Percentiles rank a stretch among this genome's conserved stretches.
phyloP scores from a whole-genome alignment of 441 rosid genomes.

The Populus hybrid region DNA sequence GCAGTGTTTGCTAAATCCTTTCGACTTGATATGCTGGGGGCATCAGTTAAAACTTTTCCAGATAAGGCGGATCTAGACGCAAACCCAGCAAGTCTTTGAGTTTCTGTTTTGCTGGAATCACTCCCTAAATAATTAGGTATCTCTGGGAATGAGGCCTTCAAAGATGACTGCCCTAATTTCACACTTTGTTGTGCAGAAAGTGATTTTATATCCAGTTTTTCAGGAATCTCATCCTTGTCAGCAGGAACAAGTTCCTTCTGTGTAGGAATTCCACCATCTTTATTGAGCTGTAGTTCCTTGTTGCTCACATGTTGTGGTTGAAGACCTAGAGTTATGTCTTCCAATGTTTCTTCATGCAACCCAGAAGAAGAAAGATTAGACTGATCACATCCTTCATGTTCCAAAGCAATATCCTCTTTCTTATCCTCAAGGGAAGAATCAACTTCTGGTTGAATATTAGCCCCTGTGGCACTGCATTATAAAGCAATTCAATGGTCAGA shows the following conservation, averaged over 20 bases:
- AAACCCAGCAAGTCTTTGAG: conserved; percentile 35
- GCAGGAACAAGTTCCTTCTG: conserved; percentile 22
- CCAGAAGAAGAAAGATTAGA: conserved; percentile 33
- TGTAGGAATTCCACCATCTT: conserved; percentile 21
- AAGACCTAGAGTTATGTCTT: conserved; percentile 23
- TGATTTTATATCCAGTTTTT: conserved; percentile 29
- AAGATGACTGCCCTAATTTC: conserved; percentile 38
- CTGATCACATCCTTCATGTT: conserved; percentile 23
- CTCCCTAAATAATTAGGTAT: conserved; percentile 24
- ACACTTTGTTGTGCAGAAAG: conserved; percentile 32
- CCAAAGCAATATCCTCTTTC: conserved; percentile 44
- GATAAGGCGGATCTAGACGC: conserved; percentile 32
- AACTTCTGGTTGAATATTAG: conserved; percentile 29
- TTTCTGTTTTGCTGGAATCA: conserved; percentile 25
- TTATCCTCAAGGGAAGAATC: conserved; percentile 44
- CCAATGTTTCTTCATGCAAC: conserved; percentile 29
- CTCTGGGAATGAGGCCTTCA: conserved; percentile 24
- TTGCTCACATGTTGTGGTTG: conserved; percentile 25
- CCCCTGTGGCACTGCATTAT: conserved; percentile 45
- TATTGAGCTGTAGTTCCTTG: conserved; percentile 20
- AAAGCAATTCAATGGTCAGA: conserved; percentile 26
- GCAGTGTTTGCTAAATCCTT: conserved; percentile 27
- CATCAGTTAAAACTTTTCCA: conserved; percentile 31
- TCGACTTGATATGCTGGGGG: conserved; percentile 27
- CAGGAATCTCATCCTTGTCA: conserved; percentile 26